Evolutionary conservation across 108 stramenopile genomes (phyloP).

Genomic region (Skeletonema grethae): DNA sequence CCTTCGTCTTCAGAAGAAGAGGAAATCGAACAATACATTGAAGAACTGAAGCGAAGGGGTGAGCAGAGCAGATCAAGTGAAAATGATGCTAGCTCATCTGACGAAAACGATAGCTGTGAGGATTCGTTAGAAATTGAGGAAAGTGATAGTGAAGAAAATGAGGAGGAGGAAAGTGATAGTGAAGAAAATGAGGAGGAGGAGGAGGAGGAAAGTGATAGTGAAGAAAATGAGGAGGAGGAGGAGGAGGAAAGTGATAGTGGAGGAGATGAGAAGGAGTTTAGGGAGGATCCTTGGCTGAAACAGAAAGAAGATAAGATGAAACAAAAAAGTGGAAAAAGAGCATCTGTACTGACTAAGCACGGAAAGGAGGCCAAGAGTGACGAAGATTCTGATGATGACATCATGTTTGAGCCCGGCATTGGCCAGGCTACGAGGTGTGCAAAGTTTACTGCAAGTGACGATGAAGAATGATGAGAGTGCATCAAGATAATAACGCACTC

Average conservation of each 20-base stretch:
- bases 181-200: constrained; percentile 12
- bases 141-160: constrained; percentile 11
- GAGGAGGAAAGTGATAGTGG: background rate
- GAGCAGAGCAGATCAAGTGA: background rate
- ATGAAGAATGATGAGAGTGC: background rate
- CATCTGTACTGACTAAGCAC: background rate
- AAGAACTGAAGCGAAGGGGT: background rate
- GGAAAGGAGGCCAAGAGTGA: background rate
- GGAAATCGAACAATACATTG: background rate
- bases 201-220: too few species aligned
- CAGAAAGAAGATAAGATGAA: constrained; percentile 10
- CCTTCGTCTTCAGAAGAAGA: background rate
- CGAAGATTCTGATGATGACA: constrained; percentile 1
- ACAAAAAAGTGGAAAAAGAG: background rate
- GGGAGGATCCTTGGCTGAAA: constrained; percentile 11
- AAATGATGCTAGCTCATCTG: background rate
- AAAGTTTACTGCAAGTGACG: background rate
- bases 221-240: background rate
- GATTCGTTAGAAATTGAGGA: background rate
- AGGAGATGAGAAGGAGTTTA: constrained; percentile 15
- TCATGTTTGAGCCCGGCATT: background rate
- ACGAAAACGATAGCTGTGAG: background rate
- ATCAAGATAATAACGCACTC: too few species aligned
- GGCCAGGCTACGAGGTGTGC: background rate
- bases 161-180: background rate